Evolutionary conservation across 2,329 filamentous ascomycete genomes (phyloP).

Genomic region (Podosphaera leucotricha): DNA sequence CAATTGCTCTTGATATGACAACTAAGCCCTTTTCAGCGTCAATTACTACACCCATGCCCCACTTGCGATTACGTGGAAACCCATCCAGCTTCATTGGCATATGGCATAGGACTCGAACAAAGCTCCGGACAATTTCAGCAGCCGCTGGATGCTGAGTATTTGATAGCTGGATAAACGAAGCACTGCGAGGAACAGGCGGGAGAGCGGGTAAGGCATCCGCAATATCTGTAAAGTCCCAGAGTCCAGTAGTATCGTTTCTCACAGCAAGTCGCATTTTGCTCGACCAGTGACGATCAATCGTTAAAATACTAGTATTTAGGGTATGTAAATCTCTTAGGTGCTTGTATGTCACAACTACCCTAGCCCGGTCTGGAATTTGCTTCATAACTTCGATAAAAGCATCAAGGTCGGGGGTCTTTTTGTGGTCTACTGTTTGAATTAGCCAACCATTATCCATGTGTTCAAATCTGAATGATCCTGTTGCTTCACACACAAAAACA

Average conservation of each 20-base stretch:
- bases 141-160: conserved; percentile 72
- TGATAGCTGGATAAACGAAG: conserved; percentile 78
- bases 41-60: conserved; percentile 90
- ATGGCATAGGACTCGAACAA: conserved; percentile 75
- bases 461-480: conserved; percentile 86
- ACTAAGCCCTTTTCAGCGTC: conserved; percentile 92
- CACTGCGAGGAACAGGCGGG: conserved; percentile 48
- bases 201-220: conserved; percentile 57
- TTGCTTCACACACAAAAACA: conserved; percentile 84
- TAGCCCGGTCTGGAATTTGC: conserved; percentile 54
- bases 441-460: conserved; percentile 82
- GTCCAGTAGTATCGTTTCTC: conserved; percentile 67
- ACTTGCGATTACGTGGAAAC: conserved; percentile 86
- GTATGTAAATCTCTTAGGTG: conserved; percentile 89
- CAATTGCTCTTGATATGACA: conserved; percentile 76
- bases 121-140: conserved; percentile 83
- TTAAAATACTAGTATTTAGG: conserved; percentile 73
- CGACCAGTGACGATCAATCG: conserved; percentile 88
- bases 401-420: conserved; percentile 67
- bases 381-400: conserved; percentile 83
- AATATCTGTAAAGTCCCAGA: conserved; percentile 87
- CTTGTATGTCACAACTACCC: conserved; percentile 87
- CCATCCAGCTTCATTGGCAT: conserved; percentile 95
- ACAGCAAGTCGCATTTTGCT: conserved; percentile 83
- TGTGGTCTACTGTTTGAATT: conserved; percentile 76